phyloP scores from a whole-genome alignment of 2,329 filamentous ascomycete genomes.

The Ophiosphaerella herpotricha region DNA sequence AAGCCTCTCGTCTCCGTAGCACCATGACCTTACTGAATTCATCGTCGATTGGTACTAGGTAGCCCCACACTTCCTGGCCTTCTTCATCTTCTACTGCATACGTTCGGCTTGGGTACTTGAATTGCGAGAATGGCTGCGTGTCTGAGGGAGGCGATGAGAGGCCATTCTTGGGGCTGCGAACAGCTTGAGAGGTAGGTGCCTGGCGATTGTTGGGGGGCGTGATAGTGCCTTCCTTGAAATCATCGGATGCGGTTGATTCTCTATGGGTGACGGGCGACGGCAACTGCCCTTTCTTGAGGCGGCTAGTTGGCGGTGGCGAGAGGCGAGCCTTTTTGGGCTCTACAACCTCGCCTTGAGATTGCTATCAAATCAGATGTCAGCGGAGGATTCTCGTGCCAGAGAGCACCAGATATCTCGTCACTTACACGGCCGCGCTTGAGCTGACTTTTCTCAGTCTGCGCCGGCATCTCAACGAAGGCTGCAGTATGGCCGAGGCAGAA shows the following conservation, averaged over 20 bases:
- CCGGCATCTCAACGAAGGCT: conserved; percentile 54
- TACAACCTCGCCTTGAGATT: conserved; percentile 65
- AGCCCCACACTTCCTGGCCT: conserved; percentile 91
- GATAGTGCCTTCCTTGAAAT: conserved; percentile 70
- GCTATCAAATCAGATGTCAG: conserved; percentile 53
- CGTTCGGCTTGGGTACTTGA: conserved; percentile 72
- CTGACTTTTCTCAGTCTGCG: conserved; percentile 73
- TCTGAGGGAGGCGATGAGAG: conserved; percentile 68
- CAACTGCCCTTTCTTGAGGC: conserved; percentile 60
- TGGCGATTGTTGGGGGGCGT: conserved; percentile 61
- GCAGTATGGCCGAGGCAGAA: conserved; percentile 20
- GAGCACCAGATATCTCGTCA: conserved; percentile 18
- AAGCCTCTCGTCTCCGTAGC: conserved; percentile 73
- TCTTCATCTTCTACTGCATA: conserved; percentile 86
- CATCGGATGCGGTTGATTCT: conserved; percentile 64
- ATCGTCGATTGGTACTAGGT: conserved; percentile 79
- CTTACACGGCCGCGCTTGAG: conserved; percentile 80
- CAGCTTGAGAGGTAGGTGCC: conserved; percentile 47
- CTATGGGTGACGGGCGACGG: conserved; percentile 80
- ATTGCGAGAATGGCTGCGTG: conserved; percentile 81
- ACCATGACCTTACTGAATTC: conserved; percentile 72
- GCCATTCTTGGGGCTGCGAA: conserved; percentile 41
- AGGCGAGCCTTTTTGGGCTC: conserved; percentile 77
- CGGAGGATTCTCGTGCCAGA: not conserved
- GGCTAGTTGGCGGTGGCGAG: conserved; percentile 59